phyloP scores from a whole-genome alignment of 768 basidiomycete species.

The Pulveroboletus sp. region DNA sequence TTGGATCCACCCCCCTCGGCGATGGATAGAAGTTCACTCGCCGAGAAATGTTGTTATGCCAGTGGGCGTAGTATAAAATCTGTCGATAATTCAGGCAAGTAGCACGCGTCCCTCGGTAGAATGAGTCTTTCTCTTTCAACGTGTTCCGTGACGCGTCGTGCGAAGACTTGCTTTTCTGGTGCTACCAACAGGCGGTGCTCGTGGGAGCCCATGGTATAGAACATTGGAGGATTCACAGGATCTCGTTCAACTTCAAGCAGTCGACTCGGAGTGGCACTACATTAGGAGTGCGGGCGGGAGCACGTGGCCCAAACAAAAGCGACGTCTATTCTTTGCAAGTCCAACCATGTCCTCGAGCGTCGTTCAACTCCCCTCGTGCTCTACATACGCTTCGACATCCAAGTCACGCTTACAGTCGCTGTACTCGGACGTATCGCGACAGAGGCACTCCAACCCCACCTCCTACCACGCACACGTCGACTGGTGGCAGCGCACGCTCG shows the following conservation, averaged over 20 bases:
- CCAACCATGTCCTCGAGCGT: slow-evolving; percentile 17
- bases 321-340: slow-evolving; percentile 3
- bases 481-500: slow-evolving; percentile 81
- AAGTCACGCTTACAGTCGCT: slow-evolving; percentile 65
- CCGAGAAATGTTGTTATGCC: background rate
- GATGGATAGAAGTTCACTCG: background rate
- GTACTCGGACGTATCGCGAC: slow-evolving; percentile 83
- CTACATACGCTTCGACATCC: slow-evolving; percentile 29
- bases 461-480: slow-evolving; percentile 76
- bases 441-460: slow-evolving; percentile 80
- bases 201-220: no score
- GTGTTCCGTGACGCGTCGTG: no score
- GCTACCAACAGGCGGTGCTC: no score
- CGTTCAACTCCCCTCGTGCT: slow-evolving; percentile 20
- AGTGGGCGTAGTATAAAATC: background rate
- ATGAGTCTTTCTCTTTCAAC: no score
- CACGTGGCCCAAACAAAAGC: slow-evolving; percentile 12
- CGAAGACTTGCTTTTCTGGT: no score
- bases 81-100: background rate
- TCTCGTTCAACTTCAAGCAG: no score
- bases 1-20: background rate
- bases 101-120: background rate
- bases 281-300: no score
- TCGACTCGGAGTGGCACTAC: no score
- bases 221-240: no score